Conservation (phyloP, 1,284 basidiomycete genomes). For the Pseudozyma tsukubaensis region DNA sequence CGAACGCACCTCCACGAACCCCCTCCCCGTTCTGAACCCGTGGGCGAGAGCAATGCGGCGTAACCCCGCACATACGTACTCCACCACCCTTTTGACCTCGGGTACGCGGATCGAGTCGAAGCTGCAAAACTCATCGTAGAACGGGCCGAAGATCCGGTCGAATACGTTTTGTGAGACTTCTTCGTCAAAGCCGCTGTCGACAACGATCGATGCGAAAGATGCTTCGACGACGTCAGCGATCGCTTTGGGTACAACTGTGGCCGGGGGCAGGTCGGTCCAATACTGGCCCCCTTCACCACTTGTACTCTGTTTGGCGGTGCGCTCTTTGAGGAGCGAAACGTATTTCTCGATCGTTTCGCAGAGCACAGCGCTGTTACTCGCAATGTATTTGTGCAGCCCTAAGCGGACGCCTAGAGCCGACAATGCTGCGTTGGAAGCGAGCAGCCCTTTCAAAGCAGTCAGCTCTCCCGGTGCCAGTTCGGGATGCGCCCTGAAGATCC, state of each 20-base stretch:
- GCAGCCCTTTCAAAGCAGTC: slow-evolving; percentile 36
- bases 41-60: neutral
- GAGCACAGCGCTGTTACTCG: slow-evolving; percentile 15
- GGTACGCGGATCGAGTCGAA: slow-evolving; percentile 16
- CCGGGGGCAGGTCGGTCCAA: slow-evolving; percentile 9
- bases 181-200: slow-evolving; percentile 49
- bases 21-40: neutral
- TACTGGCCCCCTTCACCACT: slow-evolving; percentile 15
- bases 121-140: slow-evolving; percentile 24
- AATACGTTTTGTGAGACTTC: slow-evolving; percentile 10
- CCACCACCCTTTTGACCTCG: slow-evolving; percentile 13
- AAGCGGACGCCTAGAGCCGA: neutral
- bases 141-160: slow-evolving; percentile 30
- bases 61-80: slow-evolving; percentile 3
- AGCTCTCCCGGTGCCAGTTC: slow-evolving; percentile 40
- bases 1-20: neutral
- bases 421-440: slow-evolving; percentile 18
- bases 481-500: slow-evolving; percentile 13
- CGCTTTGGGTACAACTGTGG: slow-evolving; percentile 28
- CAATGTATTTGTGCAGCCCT: slow-evolving; percentile 18
- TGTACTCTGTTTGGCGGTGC: neutral
- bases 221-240: slow-evolving; percentile 55
- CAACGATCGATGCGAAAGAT: slow-evolving; percentile 43
- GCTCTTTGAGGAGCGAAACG: neutral
- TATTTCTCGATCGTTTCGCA: slow-evolving; percentile 4